These are phyloP conservation scores for Peronospora destructor DNA, from an alignment of 352 stramenopile species.

Conservation along the genomic window DNA sequence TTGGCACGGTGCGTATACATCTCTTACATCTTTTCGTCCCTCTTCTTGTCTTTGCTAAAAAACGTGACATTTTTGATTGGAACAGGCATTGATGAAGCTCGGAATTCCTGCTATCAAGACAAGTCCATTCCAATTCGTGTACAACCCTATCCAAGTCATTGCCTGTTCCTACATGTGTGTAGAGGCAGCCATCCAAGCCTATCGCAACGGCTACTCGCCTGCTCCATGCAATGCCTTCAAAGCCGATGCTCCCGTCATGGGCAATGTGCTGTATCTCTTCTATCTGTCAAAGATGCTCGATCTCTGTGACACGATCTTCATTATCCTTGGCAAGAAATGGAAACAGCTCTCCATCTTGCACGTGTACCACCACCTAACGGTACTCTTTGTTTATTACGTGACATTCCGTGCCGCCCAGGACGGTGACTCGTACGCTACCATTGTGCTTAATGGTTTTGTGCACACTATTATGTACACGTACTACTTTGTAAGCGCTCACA, in stretches of 20 bases:
- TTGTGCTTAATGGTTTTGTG: constrained; percentile 96
- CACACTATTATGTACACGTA: constrained; percentile 99
- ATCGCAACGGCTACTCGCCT: constrained; percentile 88
- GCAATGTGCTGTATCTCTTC: constrained; percentile 96
- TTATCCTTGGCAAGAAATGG: constrained; percentile 97
- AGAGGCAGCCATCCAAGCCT: constrained; percentile 88
- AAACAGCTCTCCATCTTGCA: constrained; percentile 96
- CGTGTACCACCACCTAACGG: constrained; percentile 93
- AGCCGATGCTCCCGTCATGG: constrained; percentile 86
- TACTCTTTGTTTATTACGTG: constrained; percentile 88
- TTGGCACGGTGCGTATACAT: constrained; percentile 37
- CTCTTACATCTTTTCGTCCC: constrained; percentile 19
- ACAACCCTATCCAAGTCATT: constrained; percentile 96
- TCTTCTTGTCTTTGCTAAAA: constrained; percentile 46
- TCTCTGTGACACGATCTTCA: constrained; percentile 95
- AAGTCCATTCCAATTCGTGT: constrained; percentile 89
- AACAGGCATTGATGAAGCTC: constrained; percentile 52
- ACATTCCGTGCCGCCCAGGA: constrained; percentile 91
- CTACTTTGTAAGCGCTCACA: constrained; percentile 97
- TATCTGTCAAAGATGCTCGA: constrained; percentile 96
- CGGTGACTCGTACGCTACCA: constrained; percentile 94
- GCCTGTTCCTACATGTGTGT: constrained; percentile 96
- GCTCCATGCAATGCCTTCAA: constrained; percentile 91
- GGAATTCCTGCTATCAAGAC: constrained; percentile 72
- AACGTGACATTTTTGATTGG: not conserved